Evolutionary conservation across 805 yeast species (phyloP).

Genomic region (Ascoidea tarda): DNA sequence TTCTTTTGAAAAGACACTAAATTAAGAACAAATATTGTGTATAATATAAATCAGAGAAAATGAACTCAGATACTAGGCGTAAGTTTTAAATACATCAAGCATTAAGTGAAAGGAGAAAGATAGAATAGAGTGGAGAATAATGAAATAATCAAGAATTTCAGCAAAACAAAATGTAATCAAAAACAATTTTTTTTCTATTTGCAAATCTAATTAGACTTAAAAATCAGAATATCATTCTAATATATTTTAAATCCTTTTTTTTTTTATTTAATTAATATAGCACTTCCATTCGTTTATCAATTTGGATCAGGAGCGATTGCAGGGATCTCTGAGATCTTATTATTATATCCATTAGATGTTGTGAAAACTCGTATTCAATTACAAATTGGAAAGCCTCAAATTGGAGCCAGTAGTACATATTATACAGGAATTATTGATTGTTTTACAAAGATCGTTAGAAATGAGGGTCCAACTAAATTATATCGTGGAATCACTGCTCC

Average conservation of each 20-base stretch:
- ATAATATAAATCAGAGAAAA: neutral
- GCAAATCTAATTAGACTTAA: no score
- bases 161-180: neutral
- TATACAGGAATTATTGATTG: slow-evolving; percentile 81
- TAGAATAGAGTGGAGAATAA: neutral
- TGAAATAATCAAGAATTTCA: neutral
- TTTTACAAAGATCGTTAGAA: slow-evolving; percentile 64
- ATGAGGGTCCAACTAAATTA: slow-evolving; percentile 73
- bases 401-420: slow-evolving; percentile 28
- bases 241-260: no score
- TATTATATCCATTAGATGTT: slow-evolving; percentile 94
- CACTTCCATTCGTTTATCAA: neutral
- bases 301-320: neutral
- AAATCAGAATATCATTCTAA: no score
- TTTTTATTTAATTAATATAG: neutral
- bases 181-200: no score
- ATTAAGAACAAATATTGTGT: no score
- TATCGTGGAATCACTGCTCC: slow-evolving; percentile 96
- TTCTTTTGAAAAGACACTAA: no score
- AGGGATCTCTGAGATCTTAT: slow-evolving; percentile 36
- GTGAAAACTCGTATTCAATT: slow-evolving; percentile 94
- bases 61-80: neutral
- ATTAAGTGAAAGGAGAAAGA: neutral
- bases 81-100: neutral
- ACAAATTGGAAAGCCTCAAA: slow-evolving; percentile 20